These are phyloP conservation scores for Chrysoporthe puriensis DNA, from an alignment of 2,329 filamentous ascomycete species.

Conservation along the genomic window DNA sequence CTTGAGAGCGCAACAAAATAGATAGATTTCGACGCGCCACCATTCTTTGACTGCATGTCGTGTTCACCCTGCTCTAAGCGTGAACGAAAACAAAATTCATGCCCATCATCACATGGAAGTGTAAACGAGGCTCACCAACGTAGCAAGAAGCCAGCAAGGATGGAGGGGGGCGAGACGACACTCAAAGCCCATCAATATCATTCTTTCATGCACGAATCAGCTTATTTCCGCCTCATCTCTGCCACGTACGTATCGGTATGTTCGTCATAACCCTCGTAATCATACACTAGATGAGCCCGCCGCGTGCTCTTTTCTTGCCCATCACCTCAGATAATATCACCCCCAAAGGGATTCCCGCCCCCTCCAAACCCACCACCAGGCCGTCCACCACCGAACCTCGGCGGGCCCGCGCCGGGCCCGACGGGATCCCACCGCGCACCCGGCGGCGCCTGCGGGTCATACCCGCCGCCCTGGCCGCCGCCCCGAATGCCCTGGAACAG, in stretches of 20 bases:
- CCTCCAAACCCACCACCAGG: constrained; percentile 42
- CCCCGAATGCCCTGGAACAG: constrained; percentile 66
- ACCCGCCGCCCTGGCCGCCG: constrained; percentile 50
- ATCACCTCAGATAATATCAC: constrained; percentile 38
- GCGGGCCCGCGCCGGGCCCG: constrained; percentile 63
- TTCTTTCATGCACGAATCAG: background rate
- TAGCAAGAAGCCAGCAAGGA: no score
- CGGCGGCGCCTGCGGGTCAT: constrained; percentile 76
- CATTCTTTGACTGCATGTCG: background rate
- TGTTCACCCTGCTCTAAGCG: background rate
- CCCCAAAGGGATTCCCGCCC: constrained; percentile 45
- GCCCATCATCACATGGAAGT: no score
- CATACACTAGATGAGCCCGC: background rate
- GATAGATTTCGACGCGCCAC: background rate
- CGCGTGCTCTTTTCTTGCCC: no score
- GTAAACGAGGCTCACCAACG: no score
- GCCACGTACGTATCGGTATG: background rate
- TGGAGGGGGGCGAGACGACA: no score
- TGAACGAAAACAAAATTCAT: background rate
- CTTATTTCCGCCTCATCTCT: background rate
- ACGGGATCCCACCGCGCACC: constrained; percentile 92
- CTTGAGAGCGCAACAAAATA: background rate
- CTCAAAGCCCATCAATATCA: no score
- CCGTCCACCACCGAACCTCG: constrained; percentile 49
- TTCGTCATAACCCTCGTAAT: constrained; percentile 5